A percentile compares a stretch with the other conserved stretches of the same genome.
Evolutionary conservation across 2,329 filamentous ascomycete species (phyloP).

Genomic region (Calonectria fujianensis): DNA sequence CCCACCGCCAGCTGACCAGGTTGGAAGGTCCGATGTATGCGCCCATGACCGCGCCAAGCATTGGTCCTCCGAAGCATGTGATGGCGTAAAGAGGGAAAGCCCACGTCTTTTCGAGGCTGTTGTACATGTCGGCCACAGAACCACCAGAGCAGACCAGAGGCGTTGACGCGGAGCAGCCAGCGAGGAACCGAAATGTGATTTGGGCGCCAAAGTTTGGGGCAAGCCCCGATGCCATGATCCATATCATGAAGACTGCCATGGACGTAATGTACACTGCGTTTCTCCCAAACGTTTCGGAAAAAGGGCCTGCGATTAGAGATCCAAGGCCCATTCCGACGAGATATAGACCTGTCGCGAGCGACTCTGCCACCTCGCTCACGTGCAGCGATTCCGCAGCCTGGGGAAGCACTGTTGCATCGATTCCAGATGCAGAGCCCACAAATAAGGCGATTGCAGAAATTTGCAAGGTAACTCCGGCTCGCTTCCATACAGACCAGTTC

Average conservation of each 20-base stretch:
- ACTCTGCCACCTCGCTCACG: constrained; percentile 70
- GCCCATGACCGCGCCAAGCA: constrained; percentile 67
- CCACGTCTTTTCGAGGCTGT: constrained; percentile 60
- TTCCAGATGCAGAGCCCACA: constrained; percentile 70
- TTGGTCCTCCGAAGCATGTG: constrained; percentile 64
- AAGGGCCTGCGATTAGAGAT: constrained; percentile 60
- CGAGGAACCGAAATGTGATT: constrained; percentile 68
- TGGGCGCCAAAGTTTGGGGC: constrained; percentile 65
- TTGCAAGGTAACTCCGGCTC: constrained; percentile 63
- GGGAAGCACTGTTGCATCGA: constrained; percentile 69
- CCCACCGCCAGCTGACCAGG: constrained; percentile 75
- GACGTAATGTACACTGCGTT: constrained; percentile 64
- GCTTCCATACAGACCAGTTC: constrained; percentile 64
- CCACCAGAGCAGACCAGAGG: constrained; percentile 66
- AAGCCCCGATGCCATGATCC: constrained; percentile 65
- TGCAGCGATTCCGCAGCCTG: constrained; percentile 67
- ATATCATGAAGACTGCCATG: constrained; percentile 65
- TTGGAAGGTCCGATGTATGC: constrained; percentile 79
- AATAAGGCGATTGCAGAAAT: constrained; percentile 69
- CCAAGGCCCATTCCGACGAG: constrained; percentile 62
- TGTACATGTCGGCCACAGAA: constrained; percentile 64
- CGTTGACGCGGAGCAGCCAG: constrained; percentile 67
- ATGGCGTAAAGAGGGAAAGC: constrained; percentile 68
- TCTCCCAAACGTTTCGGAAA: constrained; percentile 63
- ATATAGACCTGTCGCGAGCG: constrained; percentile 66